Evolutionary conservation across 495 filamentous ascomycete genomes (phyloP).

Genomic region (Cenococcum geophilum): DNA sequence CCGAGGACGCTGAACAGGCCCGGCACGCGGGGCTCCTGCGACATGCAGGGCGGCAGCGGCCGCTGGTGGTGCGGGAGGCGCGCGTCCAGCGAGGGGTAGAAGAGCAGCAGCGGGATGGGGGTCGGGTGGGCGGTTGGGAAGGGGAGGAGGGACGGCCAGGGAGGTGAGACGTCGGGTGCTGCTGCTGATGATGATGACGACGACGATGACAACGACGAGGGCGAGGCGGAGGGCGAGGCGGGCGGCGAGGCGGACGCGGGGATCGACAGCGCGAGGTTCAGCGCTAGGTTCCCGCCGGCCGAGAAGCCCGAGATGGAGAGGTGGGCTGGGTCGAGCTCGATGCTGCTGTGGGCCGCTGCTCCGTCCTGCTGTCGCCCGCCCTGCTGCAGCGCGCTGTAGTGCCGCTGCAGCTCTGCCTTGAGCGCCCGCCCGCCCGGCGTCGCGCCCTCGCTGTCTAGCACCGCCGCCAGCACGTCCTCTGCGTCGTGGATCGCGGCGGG

Average conservation of each 20-base stretch:
- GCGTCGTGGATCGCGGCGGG: slow-evolving; percentile 34
- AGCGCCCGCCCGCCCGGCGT: slow-evolving; percentile 20
- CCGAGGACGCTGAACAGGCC: slow-evolving; percentile 26
- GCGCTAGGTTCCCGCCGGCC: slow-evolving; percentile 36
- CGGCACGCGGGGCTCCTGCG: slow-evolving; percentile 13
- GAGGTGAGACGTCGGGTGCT: slow-evolving; percentile 16
- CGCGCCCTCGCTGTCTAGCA: slow-evolving; percentile 25
- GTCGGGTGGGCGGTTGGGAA: slow-evolving; percentile 13
- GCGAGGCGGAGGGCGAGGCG: slow-evolving; percentile 9
- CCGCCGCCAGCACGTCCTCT: slow-evolving; percentile 30
- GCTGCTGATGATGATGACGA: slow-evolving; percentile 22
- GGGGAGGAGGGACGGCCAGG: slow-evolving; percentile 23
- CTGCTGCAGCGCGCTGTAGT: slow-evolving; percentile 33
- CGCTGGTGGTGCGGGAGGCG: slow-evolving; percentile 28
- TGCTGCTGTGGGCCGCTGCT: slow-evolving; percentile 10
- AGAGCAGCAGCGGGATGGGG: slow-evolving; percentile 28
- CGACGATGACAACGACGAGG: slow-evolving; percentile 17
- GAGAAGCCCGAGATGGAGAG: slow-evolving; percentile 37
- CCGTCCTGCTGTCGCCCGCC: slow-evolving; percentile 6
- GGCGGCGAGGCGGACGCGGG: slow-evolving; percentile 22
- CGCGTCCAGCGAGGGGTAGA: slow-evolving; percentile 31
- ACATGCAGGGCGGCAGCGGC: slow-evolving; percentile 7
- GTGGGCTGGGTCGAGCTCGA: slow-evolving; percentile 31
- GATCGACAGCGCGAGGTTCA: slow-evolving; percentile 34
- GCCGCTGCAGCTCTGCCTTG: slow-evolving; percentile 29